These are phyloP conservation scores for Chromera velia DNA, from an alignment of 73 alveolate genomes.

Conservation along the genomic window DNA sequence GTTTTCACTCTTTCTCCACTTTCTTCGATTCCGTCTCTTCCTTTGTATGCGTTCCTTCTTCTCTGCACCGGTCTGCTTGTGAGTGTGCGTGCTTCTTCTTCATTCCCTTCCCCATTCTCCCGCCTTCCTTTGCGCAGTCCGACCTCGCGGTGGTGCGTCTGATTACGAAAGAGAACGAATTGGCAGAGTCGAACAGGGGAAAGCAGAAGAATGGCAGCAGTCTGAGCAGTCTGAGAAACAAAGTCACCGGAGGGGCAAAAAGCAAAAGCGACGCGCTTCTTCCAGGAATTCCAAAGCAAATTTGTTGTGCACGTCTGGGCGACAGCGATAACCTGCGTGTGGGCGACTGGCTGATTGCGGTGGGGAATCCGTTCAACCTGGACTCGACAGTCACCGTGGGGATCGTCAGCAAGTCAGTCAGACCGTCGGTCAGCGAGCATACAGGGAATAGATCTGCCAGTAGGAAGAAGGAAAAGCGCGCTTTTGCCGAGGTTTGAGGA, in stretches of 20 bases:
- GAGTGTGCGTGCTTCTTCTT: not conserved
- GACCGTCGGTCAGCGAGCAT: too few relatives aligned
- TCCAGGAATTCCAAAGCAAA: not conserved
- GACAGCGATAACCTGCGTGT: not conserved
- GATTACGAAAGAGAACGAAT: not conserved
- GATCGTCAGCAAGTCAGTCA: not conserved
- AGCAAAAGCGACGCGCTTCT: not conserved
- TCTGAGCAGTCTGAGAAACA: not conserved
- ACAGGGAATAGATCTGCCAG: too few relatives aligned
- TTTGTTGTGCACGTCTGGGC: not conserved
- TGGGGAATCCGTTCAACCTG: not conserved
- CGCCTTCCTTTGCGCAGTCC: not conserved
- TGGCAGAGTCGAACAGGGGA: not conserved
- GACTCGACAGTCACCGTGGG: not conserved
- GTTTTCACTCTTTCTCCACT: not conserved
- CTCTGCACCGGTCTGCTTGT: too few relatives aligned
- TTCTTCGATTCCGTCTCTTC: too few relatives aligned
- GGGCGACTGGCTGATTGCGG: not conserved
- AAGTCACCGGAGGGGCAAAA: not conserved
- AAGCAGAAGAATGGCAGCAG: not conserved
- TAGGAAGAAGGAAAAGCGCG: too few relatives aligned
- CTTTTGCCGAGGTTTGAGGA: too few relatives aligned
- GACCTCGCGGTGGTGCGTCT: not conserved
- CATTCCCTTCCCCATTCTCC: not conserved
- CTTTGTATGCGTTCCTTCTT: too few relatives aligned